Evolutionary conservation across 352 stramenopile genomes (phyloP), one percentile per base, ranked within the genome.

Genomic region (Elongisporangium prolatum): DNA sequence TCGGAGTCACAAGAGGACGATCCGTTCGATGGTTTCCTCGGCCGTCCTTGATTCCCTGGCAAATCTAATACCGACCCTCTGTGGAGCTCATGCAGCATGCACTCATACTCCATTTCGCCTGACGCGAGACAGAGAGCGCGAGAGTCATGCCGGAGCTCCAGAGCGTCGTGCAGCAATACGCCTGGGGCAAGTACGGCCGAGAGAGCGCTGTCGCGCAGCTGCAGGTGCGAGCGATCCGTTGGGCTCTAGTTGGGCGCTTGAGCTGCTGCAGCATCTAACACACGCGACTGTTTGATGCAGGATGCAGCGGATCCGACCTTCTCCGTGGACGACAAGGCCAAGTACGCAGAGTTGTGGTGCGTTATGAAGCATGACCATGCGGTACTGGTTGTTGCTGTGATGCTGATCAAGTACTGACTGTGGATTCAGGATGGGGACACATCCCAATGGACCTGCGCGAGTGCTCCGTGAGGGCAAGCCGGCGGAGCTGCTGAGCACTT

Each of bases 281-380:
- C 24, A 34, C 4, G 24, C 24, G 24, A 34, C 24, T 34, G 24
- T 34, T 34, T 34, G 24, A 1, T 25, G 20, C 54, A 88, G 73
- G 69, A 79, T 24, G 81, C 76, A 44, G 67, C 64, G 7, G 74
- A 89, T 37, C 34, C 65, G 13, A 61, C 59, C 0, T 91, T 89
- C 59, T 61, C 65, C 17, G 70, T 84, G 11, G 68, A 86, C 20
- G 47, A 69, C 2, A 59, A 69, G 17, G 68, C 60, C 54, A 61
- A 71, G 25, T 97, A 97, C 59, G 92, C 91, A 14, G 90, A 98
- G 62, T 73, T 96, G 14, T 97, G 90, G 89, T 96, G 75, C 44
- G 68, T 51, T 6, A n/a, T n/a, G n/a, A n/a, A n/a, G n/a, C n/a
- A n/a, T n/a, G 13, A 48, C 4, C 14, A 16, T 47, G n/a, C 38